Conservation (phyloP, 805 yeast species). For the Starmerella bombicola region DNA sequence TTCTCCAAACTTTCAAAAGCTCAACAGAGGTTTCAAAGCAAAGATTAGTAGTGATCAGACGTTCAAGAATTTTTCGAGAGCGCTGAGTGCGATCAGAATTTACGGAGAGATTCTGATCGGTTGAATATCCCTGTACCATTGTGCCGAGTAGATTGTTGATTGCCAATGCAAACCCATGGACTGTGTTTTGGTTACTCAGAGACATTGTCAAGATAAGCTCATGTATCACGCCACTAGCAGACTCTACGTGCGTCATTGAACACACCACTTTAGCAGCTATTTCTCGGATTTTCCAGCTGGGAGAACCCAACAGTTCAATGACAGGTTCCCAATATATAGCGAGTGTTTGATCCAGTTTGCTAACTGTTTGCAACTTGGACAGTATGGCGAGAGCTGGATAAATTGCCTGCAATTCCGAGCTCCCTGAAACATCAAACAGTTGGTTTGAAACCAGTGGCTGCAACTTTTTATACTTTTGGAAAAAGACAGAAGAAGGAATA, state of each 20-base stretch:
- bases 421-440: constrained; percentile 16
- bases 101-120: background rate
- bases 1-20: constrained; percentile 5
- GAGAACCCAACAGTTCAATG: constrained; percentile 37
- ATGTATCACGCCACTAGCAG: constrained; percentile 25
- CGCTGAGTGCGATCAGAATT: background rate
- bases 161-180: constrained; percentile 42
- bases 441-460: constrained; percentile 35
- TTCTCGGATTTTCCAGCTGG: constrained; percentile 75
- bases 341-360: constrained; percentile 39
- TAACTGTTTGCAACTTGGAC: constrained; percentile 51
- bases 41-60: constrained; percentile 1
- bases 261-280: constrained; percentile 66
- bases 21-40: constrained; percentile 18
- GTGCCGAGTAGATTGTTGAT: constrained; percentile 1
- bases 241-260: constrained; percentile 30
- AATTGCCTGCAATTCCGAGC: constrained; percentile 37
- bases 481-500: constrained; percentile 54
- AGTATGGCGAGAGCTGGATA: constrained; percentile 68
- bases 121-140: no score
- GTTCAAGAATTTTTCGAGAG: background rate
- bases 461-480: constrained; percentile 48
- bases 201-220: constrained; percentile 20
- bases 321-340: constrained; percentile 42
- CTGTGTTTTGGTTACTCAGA: constrained; percentile 31